Percentiles rank a stretch among this genome's conserved stretches.
Conservation (phyloP, 1,284 basidiomycete genomes). For the Pyrrhoderma lamaoense region DNA sequence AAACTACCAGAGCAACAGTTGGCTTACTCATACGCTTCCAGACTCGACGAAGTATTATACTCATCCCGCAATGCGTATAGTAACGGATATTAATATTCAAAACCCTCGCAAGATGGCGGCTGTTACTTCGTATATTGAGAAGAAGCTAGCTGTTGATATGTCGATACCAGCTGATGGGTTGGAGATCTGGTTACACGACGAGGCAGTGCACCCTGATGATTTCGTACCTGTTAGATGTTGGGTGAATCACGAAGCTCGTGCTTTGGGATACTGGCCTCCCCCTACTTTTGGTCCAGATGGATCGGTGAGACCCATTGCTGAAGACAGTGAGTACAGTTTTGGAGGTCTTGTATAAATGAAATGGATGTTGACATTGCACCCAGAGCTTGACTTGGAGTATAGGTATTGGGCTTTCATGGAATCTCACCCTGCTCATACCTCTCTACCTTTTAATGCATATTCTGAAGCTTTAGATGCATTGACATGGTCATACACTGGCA, state of each 20-base stretch:
- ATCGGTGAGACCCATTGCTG: slow-evolving; percentile 21
- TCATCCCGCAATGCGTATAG: slow-evolving; percentile 48
- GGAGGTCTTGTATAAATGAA: background rate
- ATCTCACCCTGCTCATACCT: slow-evolving; percentile 59
- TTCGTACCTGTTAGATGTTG: slow-evolving; percentile 42
- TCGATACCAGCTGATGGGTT: slow-evolving; percentile 34
- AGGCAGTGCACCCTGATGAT: slow-evolving; percentile 22
- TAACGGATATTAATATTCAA: slow-evolving; percentile 60
- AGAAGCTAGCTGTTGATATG: slow-evolving; percentile 24
- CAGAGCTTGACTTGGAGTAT: slow-evolving; percentile 63
- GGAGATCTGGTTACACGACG: slow-evolving; percentile 48
- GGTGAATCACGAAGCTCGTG: slow-evolving; percentile 56
- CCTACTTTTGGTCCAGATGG: slow-evolving; percentile 19
- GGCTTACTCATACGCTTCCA: slow-evolving; percentile 63
- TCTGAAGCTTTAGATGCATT: slow-evolving; percentile 62
- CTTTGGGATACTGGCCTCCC: slow-evolving; percentile 42
- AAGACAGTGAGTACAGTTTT: slow-evolving; percentile 47
- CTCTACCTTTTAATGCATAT: slow-evolving; percentile 43
- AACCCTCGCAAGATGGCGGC: slow-evolving; percentile 40
- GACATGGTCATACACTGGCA: slow-evolving; percentile 69
- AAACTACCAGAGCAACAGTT: slow-evolving; percentile 34
- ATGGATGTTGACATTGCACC: background rate
- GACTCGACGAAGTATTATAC: slow-evolving; percentile 57
- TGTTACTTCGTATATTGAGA: slow-evolving; percentile 45
- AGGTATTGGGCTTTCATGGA: slow-evolving; percentile 73